Evolutionary conservation across 2,329 filamentous ascomycete genomes (phyloP).

Genomic region (Claviceps paspali): DNA sequence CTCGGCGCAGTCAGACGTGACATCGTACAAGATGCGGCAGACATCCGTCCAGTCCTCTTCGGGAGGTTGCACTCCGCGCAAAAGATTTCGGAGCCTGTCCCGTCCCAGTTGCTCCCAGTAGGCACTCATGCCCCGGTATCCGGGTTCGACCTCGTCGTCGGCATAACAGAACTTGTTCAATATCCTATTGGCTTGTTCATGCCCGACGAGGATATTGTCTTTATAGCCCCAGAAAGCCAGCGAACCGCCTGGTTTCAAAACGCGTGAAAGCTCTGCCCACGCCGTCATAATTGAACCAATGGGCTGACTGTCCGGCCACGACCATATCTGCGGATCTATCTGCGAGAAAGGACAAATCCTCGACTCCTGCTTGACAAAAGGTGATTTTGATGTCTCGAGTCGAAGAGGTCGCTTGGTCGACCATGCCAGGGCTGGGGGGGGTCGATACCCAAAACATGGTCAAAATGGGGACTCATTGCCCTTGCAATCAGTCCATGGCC

Average conservation of each 20-base stretch:
- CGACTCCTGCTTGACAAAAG: slow-evolving; percentile 35
- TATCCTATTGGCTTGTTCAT: slow-evolving; percentile 34
- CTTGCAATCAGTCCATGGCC: slow-evolving; percentile 45
- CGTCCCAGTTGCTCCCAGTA: slow-evolving; percentile 50
- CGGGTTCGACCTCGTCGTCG: slow-evolving; percentile 25
- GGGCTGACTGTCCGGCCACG: slow-evolving; percentile 40
- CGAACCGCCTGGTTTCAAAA: slow-evolving; percentile 38
- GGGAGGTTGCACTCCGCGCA: slow-evolving; percentile 37
- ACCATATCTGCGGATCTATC: slow-evolving; percentile 36
- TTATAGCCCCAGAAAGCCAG: slow-evolving; percentile 54
- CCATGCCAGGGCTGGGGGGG: slow-evolving; percentile 43
- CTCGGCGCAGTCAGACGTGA: slow-evolving; percentile 25
- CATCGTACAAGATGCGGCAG: slow-evolving; percentile 40
- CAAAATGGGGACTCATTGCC: slow-evolving; percentile 37
- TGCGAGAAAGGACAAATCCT: slow-evolving; percentile 34
- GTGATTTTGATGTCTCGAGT: slow-evolving; percentile 28
- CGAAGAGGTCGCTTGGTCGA: slow-evolving; percentile 30
- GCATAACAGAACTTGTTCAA: slow-evolving; percentile 42
- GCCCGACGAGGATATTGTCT: slow-evolving; percentile 43
- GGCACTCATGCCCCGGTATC: slow-evolving; percentile 33
- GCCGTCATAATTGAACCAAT: slow-evolving; percentile 48
- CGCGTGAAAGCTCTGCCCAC: slow-evolving; percentile 39
- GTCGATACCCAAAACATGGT: slow-evolving; percentile 36
- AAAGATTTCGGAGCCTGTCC: slow-evolving; percentile 34
- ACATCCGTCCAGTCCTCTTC: slow-evolving; percentile 35